Evolutionary conservation across 805 yeast genomes (phyloP).

Genomic region (Cyberlindnera americana): DNA sequence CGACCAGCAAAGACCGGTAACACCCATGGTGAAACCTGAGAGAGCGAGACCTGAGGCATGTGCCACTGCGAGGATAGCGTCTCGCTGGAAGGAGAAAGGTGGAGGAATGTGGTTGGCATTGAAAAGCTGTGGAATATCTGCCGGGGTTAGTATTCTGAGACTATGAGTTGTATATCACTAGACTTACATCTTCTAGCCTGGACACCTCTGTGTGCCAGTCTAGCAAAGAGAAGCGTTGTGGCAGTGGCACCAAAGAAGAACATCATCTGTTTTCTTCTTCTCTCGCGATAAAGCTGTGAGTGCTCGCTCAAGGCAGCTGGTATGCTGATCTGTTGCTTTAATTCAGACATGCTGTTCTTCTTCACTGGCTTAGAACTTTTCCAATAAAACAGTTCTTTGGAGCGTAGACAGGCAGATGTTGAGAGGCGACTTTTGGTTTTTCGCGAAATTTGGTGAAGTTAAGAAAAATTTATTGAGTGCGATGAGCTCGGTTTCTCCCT

Average conservation of each 20-base stretch:
- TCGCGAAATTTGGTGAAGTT: too few species aligned
- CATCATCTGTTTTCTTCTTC: conserved; percentile 70
- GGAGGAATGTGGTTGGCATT: conserved; percentile 88
- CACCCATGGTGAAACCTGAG: conserved; percentile 65
- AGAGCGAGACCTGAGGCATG: conserved; percentile 76
- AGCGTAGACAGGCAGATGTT: too few species aligned
- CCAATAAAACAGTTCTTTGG: neutral
- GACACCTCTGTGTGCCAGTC: conserved; percentile 74
- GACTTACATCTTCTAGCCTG: conserved; percentile 50
- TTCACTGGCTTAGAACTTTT: neutral
- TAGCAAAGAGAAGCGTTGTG: conserved; percentile 64
- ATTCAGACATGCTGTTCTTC: neutral
- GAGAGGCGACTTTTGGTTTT: too few species aligned
- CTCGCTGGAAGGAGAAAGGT: conserved; percentile 71
- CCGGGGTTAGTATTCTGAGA: conserved; percentile 3
- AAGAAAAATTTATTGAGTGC: neutral
- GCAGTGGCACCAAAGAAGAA: conserved; percentile 70
- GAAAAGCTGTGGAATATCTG: conserved; percentile 65
- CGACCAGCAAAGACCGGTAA: conserved; percentile 77
- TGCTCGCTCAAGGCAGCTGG: conserved; percentile 18
- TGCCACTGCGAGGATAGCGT: conserved; percentile 81
- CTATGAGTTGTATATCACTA: too few species aligned
- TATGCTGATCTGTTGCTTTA: conserved; percentile 7
- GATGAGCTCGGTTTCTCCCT: neutral
- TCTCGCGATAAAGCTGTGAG: conserved; percentile 26